Conservation (phyloP, 169 alveolate genomes). For the Plasmodium coatneyi region DNA sequence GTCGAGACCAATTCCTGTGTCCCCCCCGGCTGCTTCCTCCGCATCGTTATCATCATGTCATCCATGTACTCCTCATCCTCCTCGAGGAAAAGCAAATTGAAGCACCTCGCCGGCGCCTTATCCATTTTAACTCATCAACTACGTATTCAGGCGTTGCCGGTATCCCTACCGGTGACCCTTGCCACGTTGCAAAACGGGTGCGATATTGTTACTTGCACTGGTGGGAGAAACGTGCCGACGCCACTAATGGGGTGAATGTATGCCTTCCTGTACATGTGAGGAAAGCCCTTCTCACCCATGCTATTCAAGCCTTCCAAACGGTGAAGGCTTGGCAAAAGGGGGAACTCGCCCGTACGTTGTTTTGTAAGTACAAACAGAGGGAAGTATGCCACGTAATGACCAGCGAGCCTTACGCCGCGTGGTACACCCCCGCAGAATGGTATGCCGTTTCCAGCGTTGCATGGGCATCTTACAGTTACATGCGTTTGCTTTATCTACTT, state of each 20-base stretch:
- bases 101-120: slow-evolving; percentile 72
- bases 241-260: background rate
- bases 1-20: too few species aligned
- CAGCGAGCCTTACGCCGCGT: background rate
- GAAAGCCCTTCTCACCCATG: background rate
- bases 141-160: too few species aligned
- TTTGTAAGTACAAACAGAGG: background rate
- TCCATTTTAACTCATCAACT: slow-evolving; percentile 24
- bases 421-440: background rate
- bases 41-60: slow-evolving; percentile 75
- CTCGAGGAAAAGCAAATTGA: slow-evolving; percentile 84
- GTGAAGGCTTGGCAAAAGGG: background rate
- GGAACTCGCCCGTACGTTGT: background rate
- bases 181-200: background rate
- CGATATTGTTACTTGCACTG: background rate
- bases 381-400: background rate
- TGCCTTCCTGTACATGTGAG: background rate
- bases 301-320: background rate
- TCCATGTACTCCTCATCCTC: slow-evolving; percentile 86
- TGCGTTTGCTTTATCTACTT: background rate
- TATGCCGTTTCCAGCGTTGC: background rate
- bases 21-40: background rate
- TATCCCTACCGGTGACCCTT: too few species aligned
- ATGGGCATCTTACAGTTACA: background rate
- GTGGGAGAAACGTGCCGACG: background rate